A percentile compares a stretch with the other conserved stretches of the same genome.
These are phyloP conservation scores for Neonectria hederae DNA, from an alignment of 2,329 filamentous ascomycete genomes.

Conservation along the genomic window DNA sequence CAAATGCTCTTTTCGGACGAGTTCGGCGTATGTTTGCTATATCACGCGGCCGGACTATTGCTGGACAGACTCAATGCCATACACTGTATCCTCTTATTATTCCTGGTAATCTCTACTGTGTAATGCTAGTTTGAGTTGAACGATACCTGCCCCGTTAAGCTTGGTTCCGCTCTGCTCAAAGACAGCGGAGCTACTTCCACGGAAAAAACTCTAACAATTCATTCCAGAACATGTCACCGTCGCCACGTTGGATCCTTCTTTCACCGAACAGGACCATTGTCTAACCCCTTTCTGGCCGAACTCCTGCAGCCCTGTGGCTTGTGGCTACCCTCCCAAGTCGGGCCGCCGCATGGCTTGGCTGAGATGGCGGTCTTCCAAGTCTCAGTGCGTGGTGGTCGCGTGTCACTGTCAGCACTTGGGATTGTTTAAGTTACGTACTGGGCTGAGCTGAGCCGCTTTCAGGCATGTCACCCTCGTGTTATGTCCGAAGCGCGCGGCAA, in stretches of 20 bases:
- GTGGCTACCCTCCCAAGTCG: background rate
- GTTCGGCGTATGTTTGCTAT: background rate
- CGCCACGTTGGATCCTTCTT: background rate
- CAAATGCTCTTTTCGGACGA: background rate
- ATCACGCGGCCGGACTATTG: background rate
- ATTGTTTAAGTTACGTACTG: too few species aligned
- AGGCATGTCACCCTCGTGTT: background rate
- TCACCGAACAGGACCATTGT: background rate
- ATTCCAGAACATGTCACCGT: background rate
- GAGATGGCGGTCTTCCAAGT: background rate
- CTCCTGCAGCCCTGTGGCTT: conserved; percentile 1
- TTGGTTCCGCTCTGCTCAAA: background rate
- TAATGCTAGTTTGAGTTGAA: background rate
- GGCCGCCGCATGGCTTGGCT: background rate
- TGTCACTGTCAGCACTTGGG: background rate
- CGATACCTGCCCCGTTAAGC: background rate
- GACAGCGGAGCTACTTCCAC: background rate
- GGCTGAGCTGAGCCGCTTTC: background rate
- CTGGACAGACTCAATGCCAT: background rate
- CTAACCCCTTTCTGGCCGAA: background rate
- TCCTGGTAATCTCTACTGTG: too few species aligned
- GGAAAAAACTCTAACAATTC: background rate
- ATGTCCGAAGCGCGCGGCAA: background rate
- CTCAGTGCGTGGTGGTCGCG: background rate
- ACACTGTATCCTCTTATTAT: background rate